A percentile compares a stretch with the other conserved stretches of the same genome.
Evolutionary conservation across 106 monocot genomes (phyloP).

Genomic region (Triglochin maritima): DNA sequence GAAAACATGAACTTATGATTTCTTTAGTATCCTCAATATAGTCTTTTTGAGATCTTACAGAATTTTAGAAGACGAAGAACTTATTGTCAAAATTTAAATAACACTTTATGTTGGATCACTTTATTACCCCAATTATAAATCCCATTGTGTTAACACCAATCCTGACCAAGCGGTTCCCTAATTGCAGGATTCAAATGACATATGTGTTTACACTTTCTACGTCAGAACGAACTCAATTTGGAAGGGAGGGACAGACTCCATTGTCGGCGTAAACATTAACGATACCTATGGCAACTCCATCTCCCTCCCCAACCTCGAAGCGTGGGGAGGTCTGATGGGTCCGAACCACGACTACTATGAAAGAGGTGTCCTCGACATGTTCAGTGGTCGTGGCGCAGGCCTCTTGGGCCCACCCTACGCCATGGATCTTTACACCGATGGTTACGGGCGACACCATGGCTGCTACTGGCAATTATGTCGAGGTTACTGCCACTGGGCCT

Average conservation of each 20-base stretch:
- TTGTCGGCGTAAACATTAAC: constrained; percentile 39
- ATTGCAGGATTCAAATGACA: not conserved
- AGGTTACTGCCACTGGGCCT: constrained; percentile 81
- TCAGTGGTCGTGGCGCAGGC: constrained; percentile 80
- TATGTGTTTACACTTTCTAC: constrained; percentile 90
- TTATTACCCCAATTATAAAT: too few species aligned
- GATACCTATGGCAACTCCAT: constrained; percentile 40
- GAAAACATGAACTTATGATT: too few species aligned
- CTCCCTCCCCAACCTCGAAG: constrained; percentile 40
- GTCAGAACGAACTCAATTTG: constrained; percentile 10
- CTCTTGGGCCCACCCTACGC: constrained; percentile 36
- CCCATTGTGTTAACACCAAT: too few species aligned
- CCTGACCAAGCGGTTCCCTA: too few species aligned
- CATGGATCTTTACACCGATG: constrained; percentile 70
- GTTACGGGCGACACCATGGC: constrained; percentile 57
- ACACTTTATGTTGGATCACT: too few species aligned
- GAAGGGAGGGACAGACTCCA: constrained; percentile 15
- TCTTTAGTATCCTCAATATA: too few species aligned
- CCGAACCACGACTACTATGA: constrained; percentile 71
- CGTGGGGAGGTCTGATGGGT: constrained; percentile 77
- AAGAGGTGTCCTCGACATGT: constrained; percentile 71
- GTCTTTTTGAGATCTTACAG: too few species aligned
- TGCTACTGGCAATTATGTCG: constrained; percentile 98
- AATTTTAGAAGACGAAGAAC: too few species aligned
- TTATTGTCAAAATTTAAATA: too few species aligned